phyloP scores from a whole-genome alignment of 495 filamentous ascomycete species.

The Aspergillus saccharolyticus region DNA sequence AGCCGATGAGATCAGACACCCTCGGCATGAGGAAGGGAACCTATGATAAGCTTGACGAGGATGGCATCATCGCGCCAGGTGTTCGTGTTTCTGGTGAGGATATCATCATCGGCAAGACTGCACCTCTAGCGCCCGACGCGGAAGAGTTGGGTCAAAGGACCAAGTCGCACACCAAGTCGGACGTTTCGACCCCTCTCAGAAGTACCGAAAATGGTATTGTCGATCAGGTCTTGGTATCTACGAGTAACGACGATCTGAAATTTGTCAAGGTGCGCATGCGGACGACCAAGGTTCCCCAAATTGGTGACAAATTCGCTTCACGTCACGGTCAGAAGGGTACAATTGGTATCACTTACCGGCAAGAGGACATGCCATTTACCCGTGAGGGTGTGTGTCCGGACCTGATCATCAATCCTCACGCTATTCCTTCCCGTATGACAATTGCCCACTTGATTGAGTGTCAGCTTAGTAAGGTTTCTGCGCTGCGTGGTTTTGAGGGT shows the following conservation, averaged over 20 bases:
- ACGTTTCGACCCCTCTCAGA: conserved; percentile 88
- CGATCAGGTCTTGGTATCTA: conserved; percentile 87
- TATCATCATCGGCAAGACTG: conserved; percentile 98
- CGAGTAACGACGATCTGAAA: conserved; percentile 74
- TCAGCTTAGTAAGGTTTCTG: conserved; percentile 89
- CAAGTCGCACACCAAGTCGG: conserved; percentile 83
- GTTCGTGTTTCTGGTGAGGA: conserved; percentile 94
- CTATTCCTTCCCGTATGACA: conserved; percentile 99
- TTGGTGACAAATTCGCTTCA: conserved; percentile 98
- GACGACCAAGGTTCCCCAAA: conserved; percentile 96
- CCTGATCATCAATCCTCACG: conserved; percentile 98
- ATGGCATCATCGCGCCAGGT: conserved; percentile 89
- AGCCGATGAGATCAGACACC: conserved; percentile 82
- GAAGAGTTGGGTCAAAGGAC: conserved; percentile 92
- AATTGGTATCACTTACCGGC: conserved; percentile 94
- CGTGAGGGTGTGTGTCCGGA: conserved; percentile 87
- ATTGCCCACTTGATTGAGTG: conserved; percentile 99
- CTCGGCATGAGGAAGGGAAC: conserved; percentile 89
- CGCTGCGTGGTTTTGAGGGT: conserved; percentile 85
- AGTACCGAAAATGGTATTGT: conserved; percentile 96
- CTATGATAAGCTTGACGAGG: conserved; percentile 95
- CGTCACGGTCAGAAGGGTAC: conserved; percentile 99
- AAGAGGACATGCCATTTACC: conserved; percentile 99
- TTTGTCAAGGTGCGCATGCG: conserved; percentile 97
- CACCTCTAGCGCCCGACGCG: conserved; percentile 83